Base-by-base conservation (phyloP, 768 basidiomycete species). In the Lentinus brumalis region DNA sequence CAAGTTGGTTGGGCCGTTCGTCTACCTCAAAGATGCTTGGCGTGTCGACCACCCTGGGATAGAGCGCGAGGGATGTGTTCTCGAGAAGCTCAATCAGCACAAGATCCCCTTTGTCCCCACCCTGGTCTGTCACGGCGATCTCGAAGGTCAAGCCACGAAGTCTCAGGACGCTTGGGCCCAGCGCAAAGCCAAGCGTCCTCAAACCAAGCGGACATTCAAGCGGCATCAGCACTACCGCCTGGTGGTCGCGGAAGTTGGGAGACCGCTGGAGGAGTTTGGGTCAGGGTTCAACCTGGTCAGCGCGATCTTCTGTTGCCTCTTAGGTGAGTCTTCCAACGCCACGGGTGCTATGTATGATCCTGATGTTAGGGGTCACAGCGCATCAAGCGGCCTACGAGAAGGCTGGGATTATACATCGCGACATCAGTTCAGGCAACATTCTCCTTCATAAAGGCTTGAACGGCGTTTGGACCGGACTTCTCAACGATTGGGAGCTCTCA, bases 11-110 rank as follows among this genome's bases (percentile, higher is more conserved):
- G 21, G 21, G 21, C 21, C 21, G 21, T 47, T 63, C 21, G 65
- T 63, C 0, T 66, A 57, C 15, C 41, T 66, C 16, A 66, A 63
- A 53, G 65, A 66, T 44, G 38, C 46, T 8, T 66, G 65, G 65
- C 55, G 61, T 0, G 41, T 54, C 16, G 45, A 21, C 15, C n/a
- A 32, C 5, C 9, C 10, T 9, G 38, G 12, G 2, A 38, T 56
- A 8, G 6, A 47, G 35, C 14, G 45, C 10, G 65, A 66, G 52
- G 56, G 61, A 0, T 51, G 47, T 2, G 40, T 57, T 3, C 50
- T 59, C 21, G 16, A 39, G 30, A 14, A 50, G 5, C 53, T 66
- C 18, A 38, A 55, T 21, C 2, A 30, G 5, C 10, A 49, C 9
- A 15, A 32, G 2, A 53, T 60, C n/a, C 21, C 3, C 2, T 41